Conservation (phyloP, 352 stramenopile genomes). For the Phytopythium oedochilum region DNA sequence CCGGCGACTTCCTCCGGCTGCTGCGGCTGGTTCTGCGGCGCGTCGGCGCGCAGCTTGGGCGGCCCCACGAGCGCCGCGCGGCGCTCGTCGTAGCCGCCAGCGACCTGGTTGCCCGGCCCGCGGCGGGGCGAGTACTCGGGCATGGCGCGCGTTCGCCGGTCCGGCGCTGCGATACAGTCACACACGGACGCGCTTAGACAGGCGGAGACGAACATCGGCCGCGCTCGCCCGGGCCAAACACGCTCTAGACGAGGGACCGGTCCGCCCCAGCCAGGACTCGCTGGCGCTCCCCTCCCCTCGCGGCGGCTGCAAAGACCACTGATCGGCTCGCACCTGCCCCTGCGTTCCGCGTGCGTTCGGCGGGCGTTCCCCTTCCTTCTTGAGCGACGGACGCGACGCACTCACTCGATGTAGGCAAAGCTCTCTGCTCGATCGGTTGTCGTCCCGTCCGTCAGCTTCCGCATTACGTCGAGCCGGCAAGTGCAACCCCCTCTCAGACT, state of each 20-base stretch:
- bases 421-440: too few species aligned
- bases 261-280: too few species aligned
- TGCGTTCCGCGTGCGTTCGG: conserved; percentile 3
- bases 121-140: conserved; percentile 6
- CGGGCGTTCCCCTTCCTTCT: background rate
- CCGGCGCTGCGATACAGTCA: conserved; percentile 1
- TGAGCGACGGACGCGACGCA: too few species aligned
- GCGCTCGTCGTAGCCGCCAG: conserved; percentile 28
- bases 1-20: conserved; percentile 14
- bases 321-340: background rate
- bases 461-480: too few species aligned
- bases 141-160: conserved; percentile 5
- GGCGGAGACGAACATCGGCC: background rate
- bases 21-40: conserved; percentile 14
- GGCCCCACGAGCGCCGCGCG: conserved; percentile 9
- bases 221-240: background rate
- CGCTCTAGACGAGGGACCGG: background rate
- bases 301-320: background rate
- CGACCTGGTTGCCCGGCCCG: conserved; percentile 25
- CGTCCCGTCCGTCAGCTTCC: too few species aligned
- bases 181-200: background rate
- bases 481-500: too few species aligned
- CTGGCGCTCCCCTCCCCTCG: too few species aligned
- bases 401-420: too few species aligned
- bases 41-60: conserved; percentile 9